A percentile compares a stretch with the other conserved stretches of the same genome.
phyloP scores from a whole-genome alignment of 2,329 filamentous ascomycete genomes.

The Chaetomiaceae sp. region DNA sequence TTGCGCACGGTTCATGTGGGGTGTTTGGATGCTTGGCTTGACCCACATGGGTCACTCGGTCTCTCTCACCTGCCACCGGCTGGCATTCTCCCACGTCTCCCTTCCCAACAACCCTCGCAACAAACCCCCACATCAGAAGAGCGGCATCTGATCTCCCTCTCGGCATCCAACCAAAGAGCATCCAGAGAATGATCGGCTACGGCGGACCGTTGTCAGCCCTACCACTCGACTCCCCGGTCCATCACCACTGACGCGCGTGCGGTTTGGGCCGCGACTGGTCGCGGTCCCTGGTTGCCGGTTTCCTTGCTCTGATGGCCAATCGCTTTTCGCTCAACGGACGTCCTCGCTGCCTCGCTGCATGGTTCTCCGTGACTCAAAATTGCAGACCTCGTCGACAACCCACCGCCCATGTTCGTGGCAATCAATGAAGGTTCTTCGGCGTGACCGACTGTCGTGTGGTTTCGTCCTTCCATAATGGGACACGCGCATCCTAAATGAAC shows the following conservation, averaged over 20 bases:
- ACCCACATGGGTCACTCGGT: too few relatives aligned
- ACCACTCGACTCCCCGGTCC: constrained; percentile 1
- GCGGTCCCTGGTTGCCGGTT: not conserved
- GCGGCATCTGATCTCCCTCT: not conserved
- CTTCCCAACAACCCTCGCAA: not conserved
- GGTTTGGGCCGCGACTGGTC: too few relatives aligned
- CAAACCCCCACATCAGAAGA: too few relatives aligned
- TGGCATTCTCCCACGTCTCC: not conserved
- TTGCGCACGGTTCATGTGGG: constrained; percentile 26
- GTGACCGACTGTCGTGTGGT: not conserved
- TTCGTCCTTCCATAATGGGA: not conserved
- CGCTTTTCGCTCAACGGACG: not conserved
- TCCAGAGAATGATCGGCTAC: not conserved
- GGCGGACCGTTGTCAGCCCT: constrained; percentile 18
- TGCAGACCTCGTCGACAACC: not conserved
- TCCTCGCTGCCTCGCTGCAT: too few relatives aligned
- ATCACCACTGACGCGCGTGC: not conserved
- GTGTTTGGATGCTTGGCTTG: not conserved
- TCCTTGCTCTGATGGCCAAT: not conserved
- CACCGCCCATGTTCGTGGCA: not conserved
- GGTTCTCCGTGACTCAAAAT: not conserved
- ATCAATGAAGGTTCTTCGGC: not conserved
- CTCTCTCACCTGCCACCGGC: not conserved
- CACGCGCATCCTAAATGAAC: not conserved
- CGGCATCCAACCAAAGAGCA: not conserved